Evolutionary conservation across 2,329 filamentous ascomycete species (phyloP).

Genomic region (Teratosphaeria viscida): DNA sequence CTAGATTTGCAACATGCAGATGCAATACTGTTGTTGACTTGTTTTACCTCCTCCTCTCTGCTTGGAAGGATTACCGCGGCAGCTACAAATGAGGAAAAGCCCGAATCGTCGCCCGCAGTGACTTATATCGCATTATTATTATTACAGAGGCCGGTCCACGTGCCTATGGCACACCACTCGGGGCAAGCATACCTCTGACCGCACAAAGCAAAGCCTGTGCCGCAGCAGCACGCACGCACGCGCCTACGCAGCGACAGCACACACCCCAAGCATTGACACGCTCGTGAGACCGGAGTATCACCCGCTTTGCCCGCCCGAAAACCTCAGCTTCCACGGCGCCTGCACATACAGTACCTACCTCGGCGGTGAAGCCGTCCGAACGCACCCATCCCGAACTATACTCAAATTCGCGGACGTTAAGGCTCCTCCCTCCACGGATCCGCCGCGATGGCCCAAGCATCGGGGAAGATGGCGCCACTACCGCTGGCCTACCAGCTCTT

Average conservation of each 20-base stretch:
- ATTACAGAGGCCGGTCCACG: not conserved
- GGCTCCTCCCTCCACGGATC: not conserved
- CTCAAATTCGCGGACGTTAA: not conserved
- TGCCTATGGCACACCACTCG: not conserved
- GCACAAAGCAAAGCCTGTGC: not conserved
- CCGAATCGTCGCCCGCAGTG: not conserved
- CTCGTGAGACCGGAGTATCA: not conserved
- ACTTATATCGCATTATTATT: not conserved
- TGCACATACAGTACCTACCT: not conserved
- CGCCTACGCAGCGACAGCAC: not conserved
- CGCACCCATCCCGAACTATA: not conserved
- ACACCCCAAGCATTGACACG: not conserved
- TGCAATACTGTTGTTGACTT: not conserved
- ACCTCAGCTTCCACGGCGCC: not conserved
- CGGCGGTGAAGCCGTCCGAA: not conserved
- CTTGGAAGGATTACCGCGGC: not conserved
- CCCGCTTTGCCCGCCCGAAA: not conserved
- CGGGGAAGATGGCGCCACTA: slow-evolving; percentile 34
- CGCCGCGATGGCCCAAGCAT: not conserved
- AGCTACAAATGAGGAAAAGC: not conserved
- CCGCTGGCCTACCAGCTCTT: slow-evolving; percentile 58
- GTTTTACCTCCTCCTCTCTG: not conserved
- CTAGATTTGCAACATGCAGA: not conserved
- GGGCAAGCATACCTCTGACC: not conserved
- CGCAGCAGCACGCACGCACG: not conserved